These are phyloP conservation scores for Wallacemonas sp. DNA, from an alignment of 208 protist species.

Conservation along the genomic window DNA sequence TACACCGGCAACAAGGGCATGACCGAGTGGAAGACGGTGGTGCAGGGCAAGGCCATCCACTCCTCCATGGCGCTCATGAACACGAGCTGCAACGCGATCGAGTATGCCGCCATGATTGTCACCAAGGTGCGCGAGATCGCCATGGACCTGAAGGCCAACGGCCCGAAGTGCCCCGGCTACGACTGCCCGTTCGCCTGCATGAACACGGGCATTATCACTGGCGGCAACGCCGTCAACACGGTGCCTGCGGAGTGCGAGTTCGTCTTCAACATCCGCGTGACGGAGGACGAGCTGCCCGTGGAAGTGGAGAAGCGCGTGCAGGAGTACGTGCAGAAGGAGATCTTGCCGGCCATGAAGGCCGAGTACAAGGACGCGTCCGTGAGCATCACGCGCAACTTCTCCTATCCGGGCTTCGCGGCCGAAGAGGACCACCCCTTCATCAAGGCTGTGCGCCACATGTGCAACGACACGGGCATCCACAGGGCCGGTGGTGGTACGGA, in stretches of 20 bases:
- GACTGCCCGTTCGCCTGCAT: conserved; percentile 17
- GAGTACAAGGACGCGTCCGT: conserved; percentile 20
- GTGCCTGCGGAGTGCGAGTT: conserved; percentile 16
- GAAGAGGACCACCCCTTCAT: conserved; percentile 19
- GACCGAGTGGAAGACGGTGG: conserved; percentile 27
- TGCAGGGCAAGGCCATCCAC: conserved; percentile 52
- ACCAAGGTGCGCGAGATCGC: conserved; percentile 27
- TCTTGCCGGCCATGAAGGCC: conserved; percentile 18
- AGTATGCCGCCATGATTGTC: conserved; percentile 46
- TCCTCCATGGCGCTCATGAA: conserved; percentile 46
- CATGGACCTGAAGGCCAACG: conserved; percentile 15
- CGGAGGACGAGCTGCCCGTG: conserved; percentile 10
- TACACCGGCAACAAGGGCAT: conserved; percentile 40
- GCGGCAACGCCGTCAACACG: conserved; percentile 16
- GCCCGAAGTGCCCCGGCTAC: conserved; percentile 12
- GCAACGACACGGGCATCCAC: conserved; percentile 13
- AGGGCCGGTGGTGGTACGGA: conserved; percentile 6
- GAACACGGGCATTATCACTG: conserved; percentile 11
- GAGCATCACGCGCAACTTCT: conserved; percentile 16
- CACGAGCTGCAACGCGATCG: conserved; percentile 44
- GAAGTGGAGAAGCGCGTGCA: conserved; percentile 8
- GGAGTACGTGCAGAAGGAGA: conserved; percentile 17
- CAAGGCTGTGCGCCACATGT: conserved; percentile 14
- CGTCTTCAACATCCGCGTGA: conserved; percentile 17
- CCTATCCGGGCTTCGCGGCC: conserved; percentile 5